Evolutionary conservation across 495 filamentous ascomycete genomes (phyloP).

Genomic region (Penicillium ochrochloron): DNA sequence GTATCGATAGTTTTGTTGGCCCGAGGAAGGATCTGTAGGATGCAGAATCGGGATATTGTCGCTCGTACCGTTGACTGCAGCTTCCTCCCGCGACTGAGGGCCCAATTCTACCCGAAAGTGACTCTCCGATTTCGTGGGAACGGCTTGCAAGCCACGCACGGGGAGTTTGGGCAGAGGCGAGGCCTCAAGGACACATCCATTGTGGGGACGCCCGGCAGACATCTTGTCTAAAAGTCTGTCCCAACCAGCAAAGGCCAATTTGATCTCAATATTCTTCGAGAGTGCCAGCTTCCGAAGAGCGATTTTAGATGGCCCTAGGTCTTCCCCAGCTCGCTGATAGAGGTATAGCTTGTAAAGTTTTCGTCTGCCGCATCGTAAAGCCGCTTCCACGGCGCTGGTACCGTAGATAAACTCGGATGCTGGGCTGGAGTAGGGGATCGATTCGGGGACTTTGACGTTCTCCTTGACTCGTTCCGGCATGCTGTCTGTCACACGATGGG

Average conservation of each 20-base stretch:
- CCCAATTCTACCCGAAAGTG: constrained; percentile 63
- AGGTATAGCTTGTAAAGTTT: constrained; percentile 86
- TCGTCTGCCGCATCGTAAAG: constrained; percentile 67
- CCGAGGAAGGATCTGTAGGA: constrained; percentile 14
- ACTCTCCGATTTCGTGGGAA: constrained; percentile 42
- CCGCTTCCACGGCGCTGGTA: constrained; percentile 77
- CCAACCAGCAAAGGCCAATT: constrained; percentile 58
- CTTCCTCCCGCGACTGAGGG: constrained; percentile 75
- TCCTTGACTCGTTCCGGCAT: constrained; percentile 46
- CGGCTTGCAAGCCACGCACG: constrained; percentile 58
- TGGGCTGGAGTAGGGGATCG: constrained; percentile 79
- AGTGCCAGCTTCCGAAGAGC: constrained; percentile 62
- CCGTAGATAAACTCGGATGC: constrained; percentile 94
- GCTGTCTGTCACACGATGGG: constrained; percentile 34
- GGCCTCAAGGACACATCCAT: constrained; percentile 85
- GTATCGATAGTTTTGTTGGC: constrained; percentile 49
- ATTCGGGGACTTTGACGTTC: constrained; percentile 52
- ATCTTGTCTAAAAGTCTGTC: constrained; percentile 78
- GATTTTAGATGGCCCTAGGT: constrained; percentile 43
- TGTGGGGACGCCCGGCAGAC: constrained; percentile 83
- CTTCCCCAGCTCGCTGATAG: constrained; percentile 55
- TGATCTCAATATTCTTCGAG: constrained; percentile 56
- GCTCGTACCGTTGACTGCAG: constrained; percentile 66
- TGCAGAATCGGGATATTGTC: constrained; percentile 43
- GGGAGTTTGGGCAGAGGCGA: constrained; percentile 80